Evolutionary conservation across 1,284 basidiomycete species (phyloP), one percentile per base, ranked within the genome.

Genomic region (Chalciporus sp.): DNA sequence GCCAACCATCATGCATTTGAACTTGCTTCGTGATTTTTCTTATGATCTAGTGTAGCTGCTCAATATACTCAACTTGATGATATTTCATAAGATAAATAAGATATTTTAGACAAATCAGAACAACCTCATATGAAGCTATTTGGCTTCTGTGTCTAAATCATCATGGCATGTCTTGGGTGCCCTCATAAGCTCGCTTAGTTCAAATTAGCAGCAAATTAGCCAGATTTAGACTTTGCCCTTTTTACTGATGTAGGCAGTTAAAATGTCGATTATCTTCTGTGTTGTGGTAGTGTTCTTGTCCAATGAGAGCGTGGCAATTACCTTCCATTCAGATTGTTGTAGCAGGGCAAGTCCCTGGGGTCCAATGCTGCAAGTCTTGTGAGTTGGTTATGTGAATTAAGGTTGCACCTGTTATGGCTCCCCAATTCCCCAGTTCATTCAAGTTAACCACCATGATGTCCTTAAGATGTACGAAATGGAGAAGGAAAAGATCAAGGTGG

Each of bases 1-100:
- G 28, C 42, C n/a, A 42, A 53, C 43, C 49, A 53, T 10, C 41
- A 53, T 11, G 27, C 52, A 14, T 45, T 35, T 16, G 28, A 49
- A 19, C 23, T 47, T 5, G 23, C 19, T 8, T 41, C 40, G 12
- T 41, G 23, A 42, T 42, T 41, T 10, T 6, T n/a, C 19, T 41
- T 41, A 19, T 41, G 40, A 17, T 17, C 10, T 40, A 10, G 39
- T 40, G 17, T 40, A n/a, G 40, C 19, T 41, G 40, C 19, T 41
- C 14, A 41, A 41, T 41, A 4, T 19, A 7, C 23, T 23, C 23
- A 41, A 10, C 14, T 41, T 41, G 40, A 41, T 19, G 9, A 11
- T 4, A 19, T 11, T 19, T 41, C 19, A 23, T 41, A 23, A 41
- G 40, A 23, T 19, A 41, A 11, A 41, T 41, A 41, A 41, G 40